Conservation (phyloP, 805 yeast species). For the Nakazawaea wyomingensis region DNA sequence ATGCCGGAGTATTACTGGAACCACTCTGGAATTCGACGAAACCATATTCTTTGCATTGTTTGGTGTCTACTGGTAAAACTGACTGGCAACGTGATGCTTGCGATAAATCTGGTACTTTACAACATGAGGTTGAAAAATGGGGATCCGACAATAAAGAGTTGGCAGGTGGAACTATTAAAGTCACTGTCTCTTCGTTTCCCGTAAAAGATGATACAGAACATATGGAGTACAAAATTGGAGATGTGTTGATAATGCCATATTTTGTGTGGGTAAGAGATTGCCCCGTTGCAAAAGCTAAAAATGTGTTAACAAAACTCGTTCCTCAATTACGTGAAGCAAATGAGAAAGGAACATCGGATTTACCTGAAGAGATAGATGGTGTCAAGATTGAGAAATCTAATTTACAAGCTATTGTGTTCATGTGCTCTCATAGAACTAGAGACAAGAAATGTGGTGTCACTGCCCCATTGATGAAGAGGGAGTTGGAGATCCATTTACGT, state of each 20-base stretch:
- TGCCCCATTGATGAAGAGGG: constrained; percentile 83
- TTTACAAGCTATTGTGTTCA: constrained; percentile 48
- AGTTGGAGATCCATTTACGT: constrained; percentile 67
- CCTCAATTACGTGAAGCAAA: constrained; percentile 32
- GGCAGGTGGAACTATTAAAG: constrained; percentile 36
- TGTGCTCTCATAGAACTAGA: constrained; percentile 88
- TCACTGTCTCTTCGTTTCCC: constrained; percentile 44
- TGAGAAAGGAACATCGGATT: constrained; percentile 12
- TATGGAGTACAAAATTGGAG: constrained; percentile 41
- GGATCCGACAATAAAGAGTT: constrained; percentile 18
- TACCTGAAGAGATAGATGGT: constrained; percentile 22
- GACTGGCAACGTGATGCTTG: constrained; percentile 84
- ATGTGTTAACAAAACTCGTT: constrained; percentile 39
- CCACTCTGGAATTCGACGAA: constrained; percentile 68
- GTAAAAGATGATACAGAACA: constrained; percentile 39
- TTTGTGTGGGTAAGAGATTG: constrained; percentile 64
- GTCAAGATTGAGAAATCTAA: constrained; percentile 33
- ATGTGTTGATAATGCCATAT: constrained; percentile 65
- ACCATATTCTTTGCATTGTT: constrained; percentile 63
- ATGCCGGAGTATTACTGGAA: constrained; percentile 19
- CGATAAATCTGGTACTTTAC: constrained; percentile 27
- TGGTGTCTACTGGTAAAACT: constrained; percentile 76
- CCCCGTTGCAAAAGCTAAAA: constrained; percentile 34
- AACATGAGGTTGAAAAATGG: constrained; percentile 21
- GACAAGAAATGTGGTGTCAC: constrained; percentile 93